A percentile compares a stretch with the other conserved stretches of the same genome.
phyloP scores from a whole-genome alignment of 768 basidiomycete species.

The Floccularia luteovirens region DNA sequence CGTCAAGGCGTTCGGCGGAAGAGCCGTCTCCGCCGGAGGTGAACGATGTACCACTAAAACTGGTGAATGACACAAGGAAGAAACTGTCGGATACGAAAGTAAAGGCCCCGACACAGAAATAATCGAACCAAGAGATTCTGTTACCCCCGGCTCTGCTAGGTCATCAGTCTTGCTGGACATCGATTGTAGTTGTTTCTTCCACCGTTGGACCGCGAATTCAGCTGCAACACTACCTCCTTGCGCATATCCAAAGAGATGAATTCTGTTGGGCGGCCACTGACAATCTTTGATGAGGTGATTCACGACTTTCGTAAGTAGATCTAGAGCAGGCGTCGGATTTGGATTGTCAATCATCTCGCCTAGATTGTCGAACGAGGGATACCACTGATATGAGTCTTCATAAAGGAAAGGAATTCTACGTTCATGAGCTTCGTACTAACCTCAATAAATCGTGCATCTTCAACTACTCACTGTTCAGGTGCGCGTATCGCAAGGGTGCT shows the following conservation, averaged over 20 bases:
- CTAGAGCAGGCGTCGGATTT: conserved; percentile 64
- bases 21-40: conserved; percentile 32
- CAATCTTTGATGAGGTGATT: conserved; percentile 52
- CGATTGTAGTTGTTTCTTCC: conserved; percentile 29
- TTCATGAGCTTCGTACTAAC: background rate
- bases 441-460: background rate
- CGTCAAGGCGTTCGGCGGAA: conserved; percentile 35
- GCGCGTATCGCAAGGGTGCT: conserved; percentile 77
- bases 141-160: conserved; percentile 10
- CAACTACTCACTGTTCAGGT: conserved; percentile 54
- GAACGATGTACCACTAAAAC: conserved; percentile 52
- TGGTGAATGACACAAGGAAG: conserved; percentile 48
- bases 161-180: background rate
- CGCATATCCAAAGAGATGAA: conserved; percentile 85
- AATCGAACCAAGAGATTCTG: conserved; percentile 50
- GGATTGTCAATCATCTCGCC: conserved; percentile 67
- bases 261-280: conserved; percentile 56
- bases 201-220: conserved; percentile 56
- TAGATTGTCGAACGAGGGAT: conserved; percentile 69
- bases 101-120: conserved; percentile 67
- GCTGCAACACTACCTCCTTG: conserved; percentile 79
- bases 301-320: conserved; percentile 44
- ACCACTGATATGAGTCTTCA: conserved; percentile 83
- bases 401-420: conserved; percentile 70
- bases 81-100: conserved; percentile 67